Conservation (phyloP, 352 stramenopile species). For the Aphanomyces invadans region DNA sequence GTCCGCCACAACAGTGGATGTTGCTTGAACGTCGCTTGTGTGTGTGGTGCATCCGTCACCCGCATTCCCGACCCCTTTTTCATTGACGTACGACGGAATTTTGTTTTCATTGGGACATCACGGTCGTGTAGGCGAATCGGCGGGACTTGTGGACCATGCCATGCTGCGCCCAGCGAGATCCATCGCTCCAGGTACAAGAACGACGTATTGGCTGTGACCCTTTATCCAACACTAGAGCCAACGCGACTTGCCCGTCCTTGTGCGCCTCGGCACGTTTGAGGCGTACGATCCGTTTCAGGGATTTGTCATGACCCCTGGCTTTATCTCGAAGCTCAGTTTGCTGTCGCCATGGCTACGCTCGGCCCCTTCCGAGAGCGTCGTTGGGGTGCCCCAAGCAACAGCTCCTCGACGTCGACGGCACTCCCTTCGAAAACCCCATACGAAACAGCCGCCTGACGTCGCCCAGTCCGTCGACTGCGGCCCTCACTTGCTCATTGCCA, state of each 20-base stretch:
- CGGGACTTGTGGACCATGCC: background rate
- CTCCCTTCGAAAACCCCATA: too few relatives aligned
- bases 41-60: background rate
- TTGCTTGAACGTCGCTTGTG: background rate
- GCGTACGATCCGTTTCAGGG: background rate
- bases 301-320: background rate
- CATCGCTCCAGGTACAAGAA: background rate
- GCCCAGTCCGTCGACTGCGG: background rate
- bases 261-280: background rate
- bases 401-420: too few relatives aligned
- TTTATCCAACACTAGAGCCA: too few relatives aligned
- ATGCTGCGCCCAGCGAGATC: background rate
- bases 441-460: too few relatives aligned
- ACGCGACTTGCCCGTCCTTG: too few relatives aligned
- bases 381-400: too few relatives aligned
- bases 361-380: background rate
- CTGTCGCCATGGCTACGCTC: constrained; percentile 2
- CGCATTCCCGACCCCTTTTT: constrained; percentile 8
- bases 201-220: background rate
- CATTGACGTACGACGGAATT: background rate
- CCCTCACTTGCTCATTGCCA: background rate
- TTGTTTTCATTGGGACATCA: background rate
- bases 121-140: background rate
- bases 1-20: background rate
- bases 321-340: constrained; percentile 7